Evolutionary conservation across 1,139 yeast genomes (phyloP).

Genomic region (Nakaseomyces delphensis): DNA sequence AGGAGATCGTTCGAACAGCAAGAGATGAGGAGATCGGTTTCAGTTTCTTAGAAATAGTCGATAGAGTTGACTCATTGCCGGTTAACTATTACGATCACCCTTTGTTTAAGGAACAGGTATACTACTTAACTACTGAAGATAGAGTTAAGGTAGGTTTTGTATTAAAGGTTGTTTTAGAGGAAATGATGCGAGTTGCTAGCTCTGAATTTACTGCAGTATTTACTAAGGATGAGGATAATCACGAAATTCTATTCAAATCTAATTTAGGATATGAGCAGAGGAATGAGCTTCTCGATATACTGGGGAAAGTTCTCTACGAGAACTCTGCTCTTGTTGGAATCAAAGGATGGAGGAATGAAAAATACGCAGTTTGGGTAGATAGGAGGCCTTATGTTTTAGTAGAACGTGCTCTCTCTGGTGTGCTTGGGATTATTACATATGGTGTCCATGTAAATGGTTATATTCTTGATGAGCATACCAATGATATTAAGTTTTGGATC

Average conservation of each 20-base stretch:
- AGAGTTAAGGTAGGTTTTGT: conserved; percentile 25
- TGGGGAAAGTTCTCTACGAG: conserved; percentile 15
- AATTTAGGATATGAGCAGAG: conserved; percentile 16
- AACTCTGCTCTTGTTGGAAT: conserved; percentile 28
- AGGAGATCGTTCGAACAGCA: conserved; percentile 21
- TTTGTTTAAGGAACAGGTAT: conserved; percentile 22
- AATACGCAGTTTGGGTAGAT: conserved; percentile 62
- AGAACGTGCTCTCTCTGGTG: conserved; percentile 74
- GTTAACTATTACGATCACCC: conserved; percentile 14
- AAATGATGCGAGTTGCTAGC: conserved; percentile 15
- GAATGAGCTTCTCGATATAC: conserved; percentile 19
- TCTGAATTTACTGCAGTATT: conserved; percentile 14
- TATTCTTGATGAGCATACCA: conserved; percentile 37
- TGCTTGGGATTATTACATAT: conserved; percentile 79
- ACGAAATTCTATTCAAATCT: conserved; percentile 15
- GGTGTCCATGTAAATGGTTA: conserved; percentile 87
- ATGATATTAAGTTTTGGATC: conserved; percentile 62
- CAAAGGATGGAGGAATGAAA: conserved; percentile 83
- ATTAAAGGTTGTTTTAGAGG: conserved; percentile 18
- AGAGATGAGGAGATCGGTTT: conserved; percentile 19
- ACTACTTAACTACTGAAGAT: conserved; percentile 20
- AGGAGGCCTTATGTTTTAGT: conserved; percentile 53
- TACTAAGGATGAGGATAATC: conserved; percentile 9
- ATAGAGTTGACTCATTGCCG: conserved; percentile 28
- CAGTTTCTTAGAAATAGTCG: conserved; percentile 22